These are phyloP conservation scores for Solanum ahanhuiri DNA, from an alignment of 257 asterid genomes.

Conservation along the genomic window DNA sequence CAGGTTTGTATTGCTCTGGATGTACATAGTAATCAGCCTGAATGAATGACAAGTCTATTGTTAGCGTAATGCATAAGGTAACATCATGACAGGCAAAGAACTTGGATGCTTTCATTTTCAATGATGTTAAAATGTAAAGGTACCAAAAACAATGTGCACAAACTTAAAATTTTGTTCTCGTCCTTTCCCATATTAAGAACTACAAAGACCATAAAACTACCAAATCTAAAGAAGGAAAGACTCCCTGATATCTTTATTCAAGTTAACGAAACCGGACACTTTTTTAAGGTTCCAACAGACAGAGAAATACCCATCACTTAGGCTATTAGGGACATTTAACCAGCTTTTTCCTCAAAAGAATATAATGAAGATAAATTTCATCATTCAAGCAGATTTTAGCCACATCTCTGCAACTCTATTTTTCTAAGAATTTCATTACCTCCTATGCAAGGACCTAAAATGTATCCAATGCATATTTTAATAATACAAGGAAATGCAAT, in stretches of 20 bases:
- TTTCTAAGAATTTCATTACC: not conserved
- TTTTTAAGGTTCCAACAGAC: not conserved
- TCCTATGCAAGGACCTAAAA: not conserved
- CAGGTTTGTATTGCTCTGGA: constrained; percentile 72
- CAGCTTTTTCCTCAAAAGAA: not conserved
- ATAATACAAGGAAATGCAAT: not conserved
- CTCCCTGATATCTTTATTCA: not conserved
- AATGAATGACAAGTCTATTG: not conserved
- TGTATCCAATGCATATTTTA: too few species aligned
- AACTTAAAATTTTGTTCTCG: not conserved
- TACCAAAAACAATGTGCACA: not conserved
- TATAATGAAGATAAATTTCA: not conserved
- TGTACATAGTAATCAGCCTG: constrained; percentile 93
- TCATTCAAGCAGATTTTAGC: not conserved
- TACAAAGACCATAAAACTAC: not conserved
- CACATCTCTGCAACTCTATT: not conserved
- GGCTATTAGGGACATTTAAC: not conserved
- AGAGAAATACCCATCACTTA: not conserved
- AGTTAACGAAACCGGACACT: not conserved
- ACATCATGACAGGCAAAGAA: not conserved
- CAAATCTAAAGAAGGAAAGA: not conserved
- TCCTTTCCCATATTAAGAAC: not conserved
- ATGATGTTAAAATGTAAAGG: not conserved
- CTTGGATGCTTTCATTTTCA: not conserved
- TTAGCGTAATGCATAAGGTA: not conserved